These are phyloP conservation scores for Calonectria crousiana DNA, from an alignment of 2,329 filamentous ascomycete species.

Conservation along the genomic window DNA sequence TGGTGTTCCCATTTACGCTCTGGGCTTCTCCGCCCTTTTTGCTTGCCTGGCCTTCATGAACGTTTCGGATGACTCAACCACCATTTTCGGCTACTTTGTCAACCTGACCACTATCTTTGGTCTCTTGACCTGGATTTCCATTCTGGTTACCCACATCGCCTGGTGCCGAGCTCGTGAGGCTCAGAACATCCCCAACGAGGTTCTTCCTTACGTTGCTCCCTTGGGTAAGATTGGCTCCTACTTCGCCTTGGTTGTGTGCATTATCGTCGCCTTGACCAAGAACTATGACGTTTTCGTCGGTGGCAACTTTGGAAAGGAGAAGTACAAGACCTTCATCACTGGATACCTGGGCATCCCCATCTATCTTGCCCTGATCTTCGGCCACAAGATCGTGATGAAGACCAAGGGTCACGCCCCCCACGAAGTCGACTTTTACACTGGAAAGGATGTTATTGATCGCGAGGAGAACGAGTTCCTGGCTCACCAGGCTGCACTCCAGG, in stretches of 20 bases:
- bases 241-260: constrained; percentile 76
- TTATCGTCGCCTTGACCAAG: constrained; percentile 83
- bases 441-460: constrained; percentile 79
- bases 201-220: constrained; percentile 75
- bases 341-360: constrained; percentile 83
- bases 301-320: constrained; percentile 66
- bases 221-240: constrained; percentile 79
- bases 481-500: constrained; percentile 45
- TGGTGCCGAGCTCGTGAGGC: constrained; percentile 73
- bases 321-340: constrained; percentile 83
- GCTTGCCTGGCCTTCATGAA: constrained; percentile 78
- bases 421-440: constrained; percentile 77
- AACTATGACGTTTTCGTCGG: constrained; percentile 80
- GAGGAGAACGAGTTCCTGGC: constrained; percentile 79
- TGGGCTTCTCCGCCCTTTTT: constrained; percentile 71
- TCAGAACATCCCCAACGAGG: constrained; percentile 67
- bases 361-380: constrained; percentile 77
- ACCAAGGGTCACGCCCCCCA: constrained; percentile 67
- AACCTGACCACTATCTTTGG: constrained; percentile 77
- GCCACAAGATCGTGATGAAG: constrained; percentile 71
- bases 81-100: constrained; percentile 74
- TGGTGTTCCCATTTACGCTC: constrained; percentile 77
- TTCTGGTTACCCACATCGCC: constrained; percentile 75
- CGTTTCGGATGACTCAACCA: constrained; percentile 66
- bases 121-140: constrained; percentile 75